These are phyloP conservation scores for Xylaria cubensis DNA, from an alignment of 495 filamentous ascomycete species.

Conservation along the genomic window DNA sequence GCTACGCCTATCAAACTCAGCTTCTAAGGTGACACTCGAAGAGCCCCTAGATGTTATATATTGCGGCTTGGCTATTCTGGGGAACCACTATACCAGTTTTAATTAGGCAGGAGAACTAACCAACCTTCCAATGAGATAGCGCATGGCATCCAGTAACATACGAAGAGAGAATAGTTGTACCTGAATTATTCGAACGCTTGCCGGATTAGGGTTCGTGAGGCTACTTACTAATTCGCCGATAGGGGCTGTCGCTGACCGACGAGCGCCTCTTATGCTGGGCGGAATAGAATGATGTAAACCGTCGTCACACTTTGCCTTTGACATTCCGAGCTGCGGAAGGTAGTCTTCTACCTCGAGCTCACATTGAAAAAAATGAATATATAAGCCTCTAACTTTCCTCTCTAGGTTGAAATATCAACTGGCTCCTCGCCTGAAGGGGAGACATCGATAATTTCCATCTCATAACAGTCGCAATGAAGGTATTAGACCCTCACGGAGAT, in stretches of 20 bases:
- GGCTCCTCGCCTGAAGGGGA: not conserved
- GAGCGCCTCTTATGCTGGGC: not conserved
- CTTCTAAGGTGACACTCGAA: not conserved
- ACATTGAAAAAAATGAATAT: not conserved
- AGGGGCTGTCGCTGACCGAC: constrained; percentile 13
- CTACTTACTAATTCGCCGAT: not conserved
- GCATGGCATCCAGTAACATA: not conserved
- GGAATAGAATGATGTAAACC: constrained; percentile 1
- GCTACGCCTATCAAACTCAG: not conserved
- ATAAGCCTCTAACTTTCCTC: not conserved
- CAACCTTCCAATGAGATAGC: constrained; percentile 5
- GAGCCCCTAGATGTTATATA: not conserved
- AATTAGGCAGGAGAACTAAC: constrained; percentile 20
- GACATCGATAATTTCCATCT: not conserved
- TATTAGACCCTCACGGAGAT: not conserved
- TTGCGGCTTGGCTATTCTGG: constrained; percentile 8
- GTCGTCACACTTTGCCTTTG: not conserved
- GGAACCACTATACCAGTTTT: not conserved
- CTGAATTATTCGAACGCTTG: not conserved
- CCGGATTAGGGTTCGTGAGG: constrained; percentile 11
- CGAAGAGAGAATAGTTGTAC: not conserved
- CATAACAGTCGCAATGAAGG: constrained; percentile 11
- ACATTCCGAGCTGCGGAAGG: not conserved
- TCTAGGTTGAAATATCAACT: not conserved
- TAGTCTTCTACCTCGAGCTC: not conserved